Evolutionary conservation across 768 basidiomycete species (phyloP), one percentile per base, ranked within the genome.

Genomic region (Boletus subcaerulescens): DNA sequence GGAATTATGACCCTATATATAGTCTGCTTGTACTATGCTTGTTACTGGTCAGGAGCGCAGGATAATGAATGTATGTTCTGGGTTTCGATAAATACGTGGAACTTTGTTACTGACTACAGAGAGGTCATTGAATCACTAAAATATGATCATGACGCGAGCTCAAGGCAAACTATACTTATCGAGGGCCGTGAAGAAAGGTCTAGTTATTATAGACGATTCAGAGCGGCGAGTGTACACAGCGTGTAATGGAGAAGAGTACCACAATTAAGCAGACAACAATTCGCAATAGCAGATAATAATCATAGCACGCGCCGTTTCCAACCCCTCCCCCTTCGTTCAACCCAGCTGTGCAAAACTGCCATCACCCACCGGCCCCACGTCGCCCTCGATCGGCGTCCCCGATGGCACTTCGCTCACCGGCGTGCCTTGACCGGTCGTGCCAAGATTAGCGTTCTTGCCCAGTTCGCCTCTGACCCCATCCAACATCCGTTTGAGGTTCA

Each of bases 401-500:
- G 68, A 67, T 13, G 73, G 74, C 12, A 87, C 84, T 64, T 85
- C 84, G 47, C 62, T 79, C 11, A 80, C 75, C 12, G 79, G 65
- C 32, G 82, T 75, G 6, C 86, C 87, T 68, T 87, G 87, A 3
- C 83, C 80, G 0, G 77, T 84, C 18, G 80, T 80, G 10, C 82
- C 82, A 55, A 88, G 57, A 45, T 70, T 73, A 20, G 65, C 62
- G 57, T 79, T 81, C 72, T 80, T 81, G 39, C 81, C 76, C 56
- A 91, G 72, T 76, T 92, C 89, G 2, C 71, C 70, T 47, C 80
- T 74, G 8, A 91, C 84, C 7, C 74, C 76, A 40, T 93, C 91
- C 46, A 93, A 69, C 77, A 85, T 80, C 67, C 81, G 84, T 71
- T 84, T 87, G 50, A 93, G 64, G 40, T 80, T 80, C 48, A 86